A percentile compares a stretch with the other conserved stretches of the same genome.
These are phyloP conservation scores for Cyclanthera cordifolia DNA, from an alignment of 306 rosid species.

Conservation along the genomic window DNA sequence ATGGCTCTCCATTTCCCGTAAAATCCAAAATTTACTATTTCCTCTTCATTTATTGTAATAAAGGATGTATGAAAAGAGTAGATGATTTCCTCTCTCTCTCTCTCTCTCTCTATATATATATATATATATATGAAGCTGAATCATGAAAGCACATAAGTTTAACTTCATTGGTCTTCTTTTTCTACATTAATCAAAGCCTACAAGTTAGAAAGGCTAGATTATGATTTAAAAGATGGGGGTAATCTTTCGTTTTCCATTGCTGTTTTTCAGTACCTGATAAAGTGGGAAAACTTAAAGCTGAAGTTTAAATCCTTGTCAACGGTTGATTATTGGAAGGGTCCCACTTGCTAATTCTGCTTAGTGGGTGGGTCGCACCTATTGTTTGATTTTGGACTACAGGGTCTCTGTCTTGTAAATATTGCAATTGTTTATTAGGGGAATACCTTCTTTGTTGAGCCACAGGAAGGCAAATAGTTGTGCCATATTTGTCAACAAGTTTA, in stretches of 20 bases:
- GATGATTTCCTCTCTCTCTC: background rate
- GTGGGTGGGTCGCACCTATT: constrained; percentile 39
- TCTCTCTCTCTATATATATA: too few species aligned
- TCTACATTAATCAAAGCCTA: constrained; percentile 8
- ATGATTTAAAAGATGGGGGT: constrained; percentile 10
- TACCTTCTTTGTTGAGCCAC: constrained; percentile 15
- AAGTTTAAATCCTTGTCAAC: constrained; percentile 23
- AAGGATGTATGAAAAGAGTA: background rate
- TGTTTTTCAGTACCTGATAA: constrained; percentile 6
- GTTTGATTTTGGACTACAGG: constrained; percentile 5
- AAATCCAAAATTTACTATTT: background rate
- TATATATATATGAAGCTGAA: constrained; percentile 2
- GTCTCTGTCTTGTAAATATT: constrained; percentile 27
- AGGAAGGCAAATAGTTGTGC: constrained; percentile 10
- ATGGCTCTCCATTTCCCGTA: background rate
- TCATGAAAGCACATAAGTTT: constrained; percentile 13
- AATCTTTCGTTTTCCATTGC: constrained; percentile 10
- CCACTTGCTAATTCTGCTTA: constrained; percentile 26
- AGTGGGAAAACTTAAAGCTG: constrained; percentile 31
- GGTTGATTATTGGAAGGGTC: constrained; percentile 32
- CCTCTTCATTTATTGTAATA: background rate
- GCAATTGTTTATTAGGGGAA: constrained; percentile 31
- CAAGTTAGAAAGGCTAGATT: background rate
- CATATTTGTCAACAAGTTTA: constrained; percentile 2
- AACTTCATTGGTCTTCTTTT: constrained; percentile 11